Percentiles rank a stretch among this genome's conserved stretches.
These are phyloP conservation scores for Begonia masoniana DNA, from an alignment of 306 rosid species.

Conservation along the genomic window DNA sequence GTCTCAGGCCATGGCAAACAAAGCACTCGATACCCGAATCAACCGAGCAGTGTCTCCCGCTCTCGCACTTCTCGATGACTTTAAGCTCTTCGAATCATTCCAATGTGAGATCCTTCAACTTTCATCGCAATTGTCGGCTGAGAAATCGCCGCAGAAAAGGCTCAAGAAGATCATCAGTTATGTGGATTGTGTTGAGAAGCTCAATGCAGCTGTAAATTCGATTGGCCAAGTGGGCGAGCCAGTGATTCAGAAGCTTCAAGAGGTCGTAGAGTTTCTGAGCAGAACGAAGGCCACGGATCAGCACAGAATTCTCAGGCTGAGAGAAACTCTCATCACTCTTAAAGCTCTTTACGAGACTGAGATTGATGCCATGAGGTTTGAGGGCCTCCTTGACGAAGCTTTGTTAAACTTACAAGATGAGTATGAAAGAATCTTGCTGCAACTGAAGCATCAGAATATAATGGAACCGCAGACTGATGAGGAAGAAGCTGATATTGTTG, in stretches of 20 bases:
- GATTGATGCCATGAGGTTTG: constrained; percentile 67
- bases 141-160: constrained; percentile 18
- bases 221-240: constrained; percentile 53
- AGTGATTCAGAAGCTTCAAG: constrained; percentile 73
- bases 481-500: constrained; percentile 6
- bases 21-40: constrained; percentile 69
- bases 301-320: constrained; percentile 34
- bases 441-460: constrained; percentile 33
- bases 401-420: constrained; percentile 70
- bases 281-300: constrained; percentile 68
- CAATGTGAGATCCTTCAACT: constrained; percentile 35
- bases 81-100: constrained; percentile 41
- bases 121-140: constrained; percentile 21
- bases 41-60: constrained; percentile 70
- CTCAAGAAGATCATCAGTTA: constrained; percentile 35
- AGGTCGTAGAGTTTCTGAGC: constrained; percentile 87
- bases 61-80: constrained; percentile 34
- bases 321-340: constrained; percentile 54
- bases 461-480: constrained; percentile 9
- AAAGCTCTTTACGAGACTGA: constrained; percentile 64
- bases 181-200: constrained; percentile 41
- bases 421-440: constrained; percentile 39
- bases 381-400: constrained; percentile 70
- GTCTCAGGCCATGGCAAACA: constrained; percentile 60
- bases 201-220: constrained; percentile 27